Evolutionary conservation across 2,329 filamentous ascomycete genomes (phyloP), one percentile per base, ranked within the genome.

Genomic region (Pezicula neosporulosa): DNA sequence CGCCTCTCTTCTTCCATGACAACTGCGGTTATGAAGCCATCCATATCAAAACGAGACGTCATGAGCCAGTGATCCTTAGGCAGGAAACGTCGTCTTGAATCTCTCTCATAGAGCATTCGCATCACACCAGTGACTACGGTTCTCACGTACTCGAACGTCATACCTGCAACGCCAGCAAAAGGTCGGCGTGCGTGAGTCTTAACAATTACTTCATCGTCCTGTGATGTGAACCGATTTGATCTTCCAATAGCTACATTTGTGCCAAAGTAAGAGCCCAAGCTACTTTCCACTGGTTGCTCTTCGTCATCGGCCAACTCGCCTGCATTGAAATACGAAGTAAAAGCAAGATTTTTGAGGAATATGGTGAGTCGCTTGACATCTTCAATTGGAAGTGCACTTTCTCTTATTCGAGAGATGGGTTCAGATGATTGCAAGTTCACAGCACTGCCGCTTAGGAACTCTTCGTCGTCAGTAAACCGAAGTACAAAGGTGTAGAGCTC

Each of bases 401-500:
- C 76, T 68, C 76, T 77, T 56, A 78, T 76, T 48, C 74, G 76
- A 47, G 75, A 79, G 50, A 62, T 73, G 21, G 67, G 72, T 44
- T 66, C 69, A 18, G 61, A 65, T n/a, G 68, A 59, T 18, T 72
- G 59, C 28, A 67, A 52, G 49, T 63, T 59, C 24, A 75, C 72
- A 37, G 68, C 72, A 55, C 80, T 71, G 50, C 78, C 77, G 51
- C 83, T 81, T 55, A 96, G 87, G 65, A 99, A 99, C 61, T 99
- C 94, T 59, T 97, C 93, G 57, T 99, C 94, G 60, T 99, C 94
- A 66, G 93, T 96, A 33, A 97, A 83, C 60, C 94, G 88, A 12
- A 97, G 75, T 2, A 97, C 83, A 66, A 97, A 97, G 2, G 88
- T 90, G 66, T 97, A 99, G 0, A 99, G 79, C 62, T 99, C 94